Evolutionary conservation across 2,329 filamentous ascomycete species (phyloP).

Genomic region (Talaromyces rugulosus): DNA sequence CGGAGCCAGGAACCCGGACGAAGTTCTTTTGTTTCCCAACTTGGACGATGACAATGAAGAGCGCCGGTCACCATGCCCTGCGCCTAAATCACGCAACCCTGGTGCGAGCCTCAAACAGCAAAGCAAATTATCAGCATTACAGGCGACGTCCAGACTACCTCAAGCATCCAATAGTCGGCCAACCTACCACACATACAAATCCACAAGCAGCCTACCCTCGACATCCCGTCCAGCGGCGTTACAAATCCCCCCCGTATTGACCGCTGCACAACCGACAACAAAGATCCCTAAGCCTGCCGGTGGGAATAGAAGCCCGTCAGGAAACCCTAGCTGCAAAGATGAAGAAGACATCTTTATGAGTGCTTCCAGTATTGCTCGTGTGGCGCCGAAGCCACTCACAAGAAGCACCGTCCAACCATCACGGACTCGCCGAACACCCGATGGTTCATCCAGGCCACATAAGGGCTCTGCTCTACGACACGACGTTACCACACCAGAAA

Average conservation of each 20-base stretch:
- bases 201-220: background rate
- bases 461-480: background rate
- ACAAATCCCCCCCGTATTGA: constrained; percentile 3
- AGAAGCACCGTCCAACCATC: constrained; percentile 6
- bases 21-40: constrained; percentile 32
- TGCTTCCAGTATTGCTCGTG: constrained; percentile 41
- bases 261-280: constrained; percentile 3
- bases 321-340: constrained; percentile 6
- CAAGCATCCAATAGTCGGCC: background rate
- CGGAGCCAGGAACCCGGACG: constrained; percentile 33
- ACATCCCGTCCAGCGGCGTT: background rate
- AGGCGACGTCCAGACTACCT: constrained; percentile 3
- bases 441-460: background rate
- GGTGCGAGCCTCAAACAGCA: constrained; percentile 10
- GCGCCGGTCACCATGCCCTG: constrained; percentile 19
- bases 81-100: constrained; percentile 19
- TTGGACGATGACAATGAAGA: constrained; percentile 20
- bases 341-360: constrained; percentile 33
- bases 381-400: constrained; percentile 26
- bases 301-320: constrained; percentile 13
- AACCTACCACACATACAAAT: background rate
- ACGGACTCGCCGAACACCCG: background rate
- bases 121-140: background rate
- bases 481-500: constrained; percentile 2
- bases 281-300: constrained; percentile 11